Conservation (phyloP, 2,329 filamentous ascomycete species). For the Epichloe scottii region DNA sequence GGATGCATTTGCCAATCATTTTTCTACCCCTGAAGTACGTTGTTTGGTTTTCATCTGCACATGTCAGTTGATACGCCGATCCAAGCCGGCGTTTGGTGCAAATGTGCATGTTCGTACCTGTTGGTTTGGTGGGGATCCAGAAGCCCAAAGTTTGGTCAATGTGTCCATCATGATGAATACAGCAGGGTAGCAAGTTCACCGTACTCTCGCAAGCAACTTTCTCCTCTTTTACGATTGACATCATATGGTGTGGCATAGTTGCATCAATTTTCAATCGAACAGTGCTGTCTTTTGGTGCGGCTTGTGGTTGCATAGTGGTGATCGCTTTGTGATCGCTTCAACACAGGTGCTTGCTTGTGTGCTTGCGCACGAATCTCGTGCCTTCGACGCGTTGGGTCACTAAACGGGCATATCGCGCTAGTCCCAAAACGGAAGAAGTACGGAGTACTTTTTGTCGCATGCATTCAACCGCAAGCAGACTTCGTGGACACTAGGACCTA, state of each 20-base stretch:
- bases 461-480: too few species aligned
- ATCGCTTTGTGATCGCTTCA: too few species aligned
- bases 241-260: slow-evolving; percentile 30
- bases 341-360: too few species aligned
- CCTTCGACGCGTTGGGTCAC: too few species aligned
- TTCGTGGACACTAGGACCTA: too few species aligned
- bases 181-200: slow-evolving; percentile 68
- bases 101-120: slow-evolving; percentile 25
- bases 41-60: slow-evolving; percentile 36
- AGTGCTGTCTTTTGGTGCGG: not conserved
- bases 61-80: not conserved
- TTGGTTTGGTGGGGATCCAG: slow-evolving; percentile 49
- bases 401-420: too few species aligned
- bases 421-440: too few species aligned
- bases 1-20: slow-evolving; percentile 53
- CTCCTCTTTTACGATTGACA: slow-evolving; percentile 22
- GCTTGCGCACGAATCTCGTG: too few species aligned
- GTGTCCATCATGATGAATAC: slow-evolving; percentile 65
- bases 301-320: too few species aligned
- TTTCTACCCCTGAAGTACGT: slow-evolving; percentile 72
- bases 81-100: not conserved
- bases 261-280: not conserved
- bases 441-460: too few species aligned
- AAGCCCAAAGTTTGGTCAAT: slow-evolving; percentile 51
- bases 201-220: slow-evolving; percentile 27